Evolutionary conservation across 2,329 filamentous ascomycete species (phyloP).

Genomic region (Dothistroma pini): DNA sequence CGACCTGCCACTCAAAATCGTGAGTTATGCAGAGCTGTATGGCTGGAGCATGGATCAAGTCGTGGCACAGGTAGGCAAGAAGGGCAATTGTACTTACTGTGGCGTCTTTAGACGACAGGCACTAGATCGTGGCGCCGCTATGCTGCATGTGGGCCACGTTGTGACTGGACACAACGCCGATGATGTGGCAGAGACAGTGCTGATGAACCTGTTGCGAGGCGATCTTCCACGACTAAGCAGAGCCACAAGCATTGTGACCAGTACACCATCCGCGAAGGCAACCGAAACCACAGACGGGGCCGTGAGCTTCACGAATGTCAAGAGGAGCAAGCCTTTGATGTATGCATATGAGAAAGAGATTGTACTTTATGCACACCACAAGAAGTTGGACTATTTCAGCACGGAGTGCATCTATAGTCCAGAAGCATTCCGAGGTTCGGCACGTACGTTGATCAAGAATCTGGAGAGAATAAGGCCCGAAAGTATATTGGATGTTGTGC

Average conservation of each 20-base stretch:
- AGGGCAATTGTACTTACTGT: slow-evolving; percentile 98
- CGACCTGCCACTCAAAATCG: slow-evolving; percentile 83
- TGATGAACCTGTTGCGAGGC: slow-evolving; percentile 93
- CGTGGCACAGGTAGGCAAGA: slow-evolving; percentile 92
- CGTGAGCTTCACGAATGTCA: slow-evolving; percentile 73
- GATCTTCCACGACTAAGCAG: slow-evolving; percentile 83
- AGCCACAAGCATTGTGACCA: slow-evolving; percentile 82
- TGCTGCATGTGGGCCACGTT: slow-evolving; percentile 83
- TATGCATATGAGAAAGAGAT: slow-evolving; percentile 99
- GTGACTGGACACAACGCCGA: slow-evolving; percentile 98
- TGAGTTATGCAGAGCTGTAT: slow-evolving; percentile 91
- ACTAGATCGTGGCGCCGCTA: slow-evolving; percentile 84
- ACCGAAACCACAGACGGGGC: slow-evolving; percentile 18
- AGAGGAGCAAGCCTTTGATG: slow-evolving; percentile 93
- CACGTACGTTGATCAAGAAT: slow-evolving; percentile 88
- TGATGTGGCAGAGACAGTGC: slow-evolving; percentile 91
- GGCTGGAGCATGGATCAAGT: slow-evolving; percentile 99
- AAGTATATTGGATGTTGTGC: slow-evolving; percentile 90
- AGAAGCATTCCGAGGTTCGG: slow-evolving; percentile 91
- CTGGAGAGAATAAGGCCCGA: slow-evolving; percentile 89
- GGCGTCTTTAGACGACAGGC: slow-evolving; percentile 94
- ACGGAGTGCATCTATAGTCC: slow-evolving; percentile 99
- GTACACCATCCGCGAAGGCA: slow-evolving; percentile 44
- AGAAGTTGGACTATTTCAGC: slow-evolving; percentile 94
- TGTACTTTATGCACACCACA: slow-evolving; percentile 94